These are phyloP conservation scores for Sclerotinia sclerotiorum DNA, from an alignment of 2,329 filamentous ascomycete genomes.

Conservation along the genomic window DNA sequence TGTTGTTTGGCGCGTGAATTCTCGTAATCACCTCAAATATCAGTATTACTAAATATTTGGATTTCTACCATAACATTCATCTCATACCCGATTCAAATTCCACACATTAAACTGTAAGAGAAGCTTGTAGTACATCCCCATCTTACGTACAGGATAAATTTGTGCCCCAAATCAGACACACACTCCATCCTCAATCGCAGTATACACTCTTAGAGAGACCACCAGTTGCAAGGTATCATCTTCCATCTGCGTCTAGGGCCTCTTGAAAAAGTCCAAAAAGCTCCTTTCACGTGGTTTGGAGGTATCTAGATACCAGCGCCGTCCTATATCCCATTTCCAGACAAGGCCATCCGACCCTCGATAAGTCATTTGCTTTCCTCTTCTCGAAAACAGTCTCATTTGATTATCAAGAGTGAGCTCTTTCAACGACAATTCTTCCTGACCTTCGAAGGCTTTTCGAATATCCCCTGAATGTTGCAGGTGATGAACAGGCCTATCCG, in stretches of 20 bases:
- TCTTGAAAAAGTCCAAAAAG: not conserved
- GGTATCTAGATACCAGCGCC: constrained; percentile 15
- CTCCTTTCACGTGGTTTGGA: not conserved
- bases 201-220: not conserved
- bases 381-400: constrained; percentile 16
- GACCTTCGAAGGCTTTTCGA: constrained; percentile 20
- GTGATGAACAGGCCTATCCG: not conserved
- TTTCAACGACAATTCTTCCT: constrained; percentile 18
- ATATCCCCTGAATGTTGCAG: constrained; percentile 4
- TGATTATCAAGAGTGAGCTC: constrained; percentile 22
- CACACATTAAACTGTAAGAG: too few species aligned
- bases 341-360: constrained; percentile 15
- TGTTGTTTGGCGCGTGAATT: too few species aligned
- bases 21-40: too few species aligned
- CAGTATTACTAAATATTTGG: too few species aligned
- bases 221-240: not conserved
- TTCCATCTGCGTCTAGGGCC: not conserved
- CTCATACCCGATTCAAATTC: too few species aligned
- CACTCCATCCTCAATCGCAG: not conserved
- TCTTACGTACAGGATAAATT: not conserved
- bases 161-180: not conserved
- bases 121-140: not conserved
- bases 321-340: constrained; percentile 11
- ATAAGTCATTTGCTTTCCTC: not conserved
- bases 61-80: too few species aligned